A percentile compares a stretch with the other conserved stretches of the same genome.
These are phyloP conservation scores for Alternaria sp. DNA, from an alignment of 2,329 filamentous ascomycete species.

Conservation along the genomic window DNA sequence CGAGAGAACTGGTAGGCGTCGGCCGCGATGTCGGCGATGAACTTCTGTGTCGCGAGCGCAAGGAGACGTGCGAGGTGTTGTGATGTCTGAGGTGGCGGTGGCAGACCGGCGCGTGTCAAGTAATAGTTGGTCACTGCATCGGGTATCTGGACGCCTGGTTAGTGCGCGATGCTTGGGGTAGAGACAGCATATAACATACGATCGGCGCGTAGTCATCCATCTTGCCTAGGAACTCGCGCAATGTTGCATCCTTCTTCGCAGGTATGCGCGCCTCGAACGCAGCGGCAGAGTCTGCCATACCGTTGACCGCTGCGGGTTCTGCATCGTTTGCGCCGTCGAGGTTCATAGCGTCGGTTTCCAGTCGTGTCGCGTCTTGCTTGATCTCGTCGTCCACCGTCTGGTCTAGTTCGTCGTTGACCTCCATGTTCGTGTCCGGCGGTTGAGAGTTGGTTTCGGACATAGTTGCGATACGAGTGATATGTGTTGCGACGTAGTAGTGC, in stretches of 20 bases:
- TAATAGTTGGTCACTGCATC: constrained; percentile 98
- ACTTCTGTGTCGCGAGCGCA: constrained; percentile 97
- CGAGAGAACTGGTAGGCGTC: constrained; percentile 98
- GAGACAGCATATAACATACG: constrained; percentile 60
- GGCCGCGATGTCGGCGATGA: constrained; percentile 95
- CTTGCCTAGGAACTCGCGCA: constrained; percentile 91
- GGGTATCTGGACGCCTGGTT: constrained; percentile 71
- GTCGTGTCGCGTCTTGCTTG: constrained; percentile 41
- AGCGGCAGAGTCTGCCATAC: constrained; percentile 51
- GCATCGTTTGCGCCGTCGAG: constrained; percentile 50
- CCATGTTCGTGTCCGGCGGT: constrained; percentile 36
- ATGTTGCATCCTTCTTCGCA: constrained; percentile 86
- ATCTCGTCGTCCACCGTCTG: constrained; percentile 52
- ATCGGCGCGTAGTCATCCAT: constrained; percentile 99
- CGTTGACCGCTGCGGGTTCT: constrained; percentile 44
- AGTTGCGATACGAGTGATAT: constrained; percentile 15
- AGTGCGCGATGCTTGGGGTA: constrained; percentile 9
- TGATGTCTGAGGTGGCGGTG: constrained; percentile 88
- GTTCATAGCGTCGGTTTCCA: constrained; percentile 46
- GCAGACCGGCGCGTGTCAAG: constrained; percentile 92
- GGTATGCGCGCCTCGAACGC: constrained; percentile 69
- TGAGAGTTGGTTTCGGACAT: constrained; percentile 44
- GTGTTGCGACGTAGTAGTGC: constrained; percentile 4
- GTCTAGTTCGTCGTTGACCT: constrained; percentile 49
- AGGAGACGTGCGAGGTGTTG: constrained; percentile 89